Percentiles rank a stretch among this genome's conserved stretches.
phyloP scores from a whole-genome alignment of 495 filamentous ascomycete species.

The Podospora pseudocomata region DNA sequence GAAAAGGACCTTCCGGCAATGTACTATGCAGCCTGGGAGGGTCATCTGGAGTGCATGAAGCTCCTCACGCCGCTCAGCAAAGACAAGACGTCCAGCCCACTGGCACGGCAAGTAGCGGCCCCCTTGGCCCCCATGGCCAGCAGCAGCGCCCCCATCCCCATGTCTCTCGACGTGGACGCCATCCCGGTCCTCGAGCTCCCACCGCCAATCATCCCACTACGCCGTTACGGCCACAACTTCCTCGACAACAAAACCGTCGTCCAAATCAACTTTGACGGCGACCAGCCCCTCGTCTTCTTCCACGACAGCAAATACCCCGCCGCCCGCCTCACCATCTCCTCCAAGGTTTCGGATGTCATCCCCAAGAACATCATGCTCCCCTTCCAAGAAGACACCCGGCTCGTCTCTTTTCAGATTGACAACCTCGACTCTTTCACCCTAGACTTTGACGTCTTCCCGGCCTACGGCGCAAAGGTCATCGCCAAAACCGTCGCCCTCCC shows the following conservation, averaged over 20 bases:
- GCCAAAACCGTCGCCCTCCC: constrained; percentile 90
- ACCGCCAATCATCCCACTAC: constrained; percentile 90
- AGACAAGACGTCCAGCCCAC: constrained; percentile 28
- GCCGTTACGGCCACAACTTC: constrained; percentile 97
- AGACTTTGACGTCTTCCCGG: constrained; percentile 96
- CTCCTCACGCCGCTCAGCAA: constrained; percentile 62
- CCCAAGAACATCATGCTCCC: constrained; percentile 92
- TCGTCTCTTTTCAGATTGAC: constrained; percentile 94
- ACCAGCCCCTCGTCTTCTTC: constrained; percentile 79
- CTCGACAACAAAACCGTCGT: constrained; percentile 94
- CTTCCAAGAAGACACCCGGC: constrained; percentile 89
- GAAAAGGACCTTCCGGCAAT: constrained; percentile 91
- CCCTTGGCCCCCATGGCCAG: constrained; percentile 39
- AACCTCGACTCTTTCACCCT: constrained; percentile 81
- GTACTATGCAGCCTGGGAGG: constrained; percentile 99
- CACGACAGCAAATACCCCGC: constrained; percentile 94
- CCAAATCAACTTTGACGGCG: constrained; percentile 73
- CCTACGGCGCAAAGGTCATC: constrained; percentile 94
- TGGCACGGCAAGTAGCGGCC: constrained; percentile 29
- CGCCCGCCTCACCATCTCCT: constrained; percentile 91
- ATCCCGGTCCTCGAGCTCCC: constrained; percentile 92
- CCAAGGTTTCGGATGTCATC: constrained; percentile 91
- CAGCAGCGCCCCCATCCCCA: constrained; percentile 54
- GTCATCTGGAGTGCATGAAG: constrained; percentile 89
- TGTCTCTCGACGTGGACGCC: constrained; percentile 72